Percentiles rank a stretch among this genome's conserved stretches.
Evolutionary conservation across 2,329 filamentous ascomycete genomes (phyloP).

Genomic region (Ophiostoma quercus): DNA sequence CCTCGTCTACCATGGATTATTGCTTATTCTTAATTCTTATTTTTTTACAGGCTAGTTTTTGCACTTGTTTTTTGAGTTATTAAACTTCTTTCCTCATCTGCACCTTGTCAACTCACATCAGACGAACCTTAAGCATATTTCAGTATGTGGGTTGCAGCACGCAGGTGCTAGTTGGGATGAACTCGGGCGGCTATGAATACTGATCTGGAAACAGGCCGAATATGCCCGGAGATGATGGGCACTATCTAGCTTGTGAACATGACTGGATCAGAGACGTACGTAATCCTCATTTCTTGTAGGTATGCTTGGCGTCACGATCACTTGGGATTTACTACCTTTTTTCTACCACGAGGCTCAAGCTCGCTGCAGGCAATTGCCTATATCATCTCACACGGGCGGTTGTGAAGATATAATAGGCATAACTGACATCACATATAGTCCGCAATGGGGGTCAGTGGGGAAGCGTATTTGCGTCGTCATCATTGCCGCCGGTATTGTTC

Average conservation of each 20-base stretch:
- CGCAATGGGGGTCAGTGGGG: neutral
- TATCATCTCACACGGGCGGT: neutral
- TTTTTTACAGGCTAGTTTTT: neutral
- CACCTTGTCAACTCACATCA: neutral
- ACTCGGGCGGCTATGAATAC: neutral
- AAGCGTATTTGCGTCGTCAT: neutral
- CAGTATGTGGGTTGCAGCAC: neutral
- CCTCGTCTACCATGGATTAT: neutral
- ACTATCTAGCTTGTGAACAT: neutral
- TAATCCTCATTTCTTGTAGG: neutral
- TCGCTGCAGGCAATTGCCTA: neutral
- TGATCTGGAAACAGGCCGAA: neutral
- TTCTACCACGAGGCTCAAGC: neutral
- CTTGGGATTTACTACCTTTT: neutral
- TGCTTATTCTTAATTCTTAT: neutral
- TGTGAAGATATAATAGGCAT: neutral
- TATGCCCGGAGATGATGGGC: neutral
- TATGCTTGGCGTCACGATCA: neutral
- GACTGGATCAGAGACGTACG: neutral
- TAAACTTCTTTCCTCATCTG: neutral
- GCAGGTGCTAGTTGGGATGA: neutral
- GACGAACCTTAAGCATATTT: slow-evolving; percentile 8
- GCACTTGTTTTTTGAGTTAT: neutral
- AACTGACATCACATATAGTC: neutral
- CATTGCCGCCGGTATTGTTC: neutral